Evolutionary conservation across 73 alveolate species (phyloP).

Genomic region (Paraurostyla sp.): DNA sequence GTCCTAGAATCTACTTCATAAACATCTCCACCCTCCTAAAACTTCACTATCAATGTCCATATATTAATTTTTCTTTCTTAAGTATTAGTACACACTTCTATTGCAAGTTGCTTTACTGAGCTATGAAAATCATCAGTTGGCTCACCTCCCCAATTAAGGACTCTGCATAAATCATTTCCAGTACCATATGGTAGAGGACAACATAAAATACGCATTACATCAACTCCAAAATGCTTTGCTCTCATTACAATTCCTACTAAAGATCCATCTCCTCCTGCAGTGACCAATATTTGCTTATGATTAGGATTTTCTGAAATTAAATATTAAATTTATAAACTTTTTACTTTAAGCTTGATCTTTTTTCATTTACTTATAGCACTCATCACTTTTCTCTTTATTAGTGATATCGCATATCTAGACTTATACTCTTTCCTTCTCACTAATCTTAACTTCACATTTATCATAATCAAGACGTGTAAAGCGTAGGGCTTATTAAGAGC

Average conservation of each 20-base stretch:
- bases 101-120: background rate
- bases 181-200: slow-evolving; percentile 84
- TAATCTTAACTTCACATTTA: background rate
- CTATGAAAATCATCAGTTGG: background rate
- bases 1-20: slow-evolving; percentile 65
- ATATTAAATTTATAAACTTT: background rate
- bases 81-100: slow-evolving; percentile 63
- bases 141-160: slow-evolving; percentile 57
- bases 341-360: background rate
- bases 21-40: slow-evolving; percentile 73
- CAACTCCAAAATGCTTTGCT: slow-evolving; percentile 13
- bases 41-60: slow-evolving; percentile 82
- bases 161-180: slow-evolving; percentile 81
- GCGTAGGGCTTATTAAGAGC: slow-evolving; percentile 24
- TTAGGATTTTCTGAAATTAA: background rate
- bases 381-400: background rate
- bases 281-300: background rate
- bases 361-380: background rate
- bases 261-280: slow-evolving; percentile 91
- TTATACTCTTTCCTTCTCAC: background rate
- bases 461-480: background rate
- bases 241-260: slow-evolving; percentile 71
- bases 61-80: slow-evolving; percentile 75
- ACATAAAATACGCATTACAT: slow-evolving; percentile 8
- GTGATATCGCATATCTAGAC: background rate